Percentiles rank a stretch among this genome's conserved stretches.
These are phyloP conservation scores for Claviceps capensis DNA, from an alignment of 2,329 filamentous ascomycete genomes.

Conservation along the genomic window DNA sequence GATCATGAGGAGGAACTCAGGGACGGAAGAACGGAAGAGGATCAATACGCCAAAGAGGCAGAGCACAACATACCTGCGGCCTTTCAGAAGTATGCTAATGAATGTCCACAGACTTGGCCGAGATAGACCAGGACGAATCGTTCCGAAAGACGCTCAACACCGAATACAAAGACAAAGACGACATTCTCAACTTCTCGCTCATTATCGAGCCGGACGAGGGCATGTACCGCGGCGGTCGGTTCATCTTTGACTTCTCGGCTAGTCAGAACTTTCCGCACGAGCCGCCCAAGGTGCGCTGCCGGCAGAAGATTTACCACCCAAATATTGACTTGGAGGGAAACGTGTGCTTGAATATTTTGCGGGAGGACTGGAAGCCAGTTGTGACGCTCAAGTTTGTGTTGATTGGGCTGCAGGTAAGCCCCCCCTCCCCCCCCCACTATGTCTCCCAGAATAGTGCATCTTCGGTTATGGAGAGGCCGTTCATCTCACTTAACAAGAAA, in stretches of 20 bases:
- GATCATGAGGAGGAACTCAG: background rate
- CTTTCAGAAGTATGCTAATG: too few relatives aligned
- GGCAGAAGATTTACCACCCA: conserved; percentile 97
- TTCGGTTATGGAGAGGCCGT: too few relatives aligned
- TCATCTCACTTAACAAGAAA: too few relatives aligned
- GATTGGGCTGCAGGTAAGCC: conserved; percentile 69
- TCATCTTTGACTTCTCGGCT: conserved; percentile 85
- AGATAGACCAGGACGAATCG: conserved; percentile 40
- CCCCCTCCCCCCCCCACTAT: too few relatives aligned
- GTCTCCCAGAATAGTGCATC: too few relatives aligned
- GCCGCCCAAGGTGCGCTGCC: conserved; percentile 92
- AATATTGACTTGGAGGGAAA: conserved; percentile 98
- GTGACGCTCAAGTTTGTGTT: conserved; percentile 94
- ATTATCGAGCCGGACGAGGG: conserved; percentile 76
- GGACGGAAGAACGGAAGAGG: background rate
- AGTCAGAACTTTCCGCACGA: conserved; percentile 94
- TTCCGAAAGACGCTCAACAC: conserved; percentile 70
- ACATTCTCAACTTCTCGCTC: conserved; percentile 73
- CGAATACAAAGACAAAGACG: conserved; percentile 67
- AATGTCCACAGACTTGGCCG: conserved; percentile 52
- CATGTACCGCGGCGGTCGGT: conserved; percentile 76
- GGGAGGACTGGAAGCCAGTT: conserved; percentile 98
- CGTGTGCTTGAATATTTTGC: conserved; percentile 90
- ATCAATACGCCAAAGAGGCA: background rate
- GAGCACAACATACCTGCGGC: too few relatives aligned